A percentile compares a stretch with the other conserved stretches of the same genome.
Evolutionary conservation across 805 yeast genomes (phyloP).

Genomic region (Grigorovia transvaalensis): DNA sequence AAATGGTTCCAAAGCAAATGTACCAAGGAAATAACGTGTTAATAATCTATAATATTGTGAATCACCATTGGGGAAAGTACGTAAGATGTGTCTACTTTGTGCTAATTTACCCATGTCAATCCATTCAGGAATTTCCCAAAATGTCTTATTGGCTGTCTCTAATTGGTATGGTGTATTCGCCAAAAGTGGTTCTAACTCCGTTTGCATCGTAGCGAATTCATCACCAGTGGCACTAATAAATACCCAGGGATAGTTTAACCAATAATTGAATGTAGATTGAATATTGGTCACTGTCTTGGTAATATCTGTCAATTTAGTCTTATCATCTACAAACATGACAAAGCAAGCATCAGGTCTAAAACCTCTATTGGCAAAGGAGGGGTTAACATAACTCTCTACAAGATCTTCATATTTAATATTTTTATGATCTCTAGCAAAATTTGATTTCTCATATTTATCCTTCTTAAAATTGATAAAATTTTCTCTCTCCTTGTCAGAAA

Average conservation of each 20-base stretch:
- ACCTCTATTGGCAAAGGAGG: constrained; percentile 7
- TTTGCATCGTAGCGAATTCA: constrained; percentile 37
- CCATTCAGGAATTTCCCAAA: constrained; percentile 72
- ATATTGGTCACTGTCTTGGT: constrained; percentile 53
- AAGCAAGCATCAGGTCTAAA: constrained; percentile 23
- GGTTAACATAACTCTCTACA: constrained; percentile 1
- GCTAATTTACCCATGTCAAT: constrained; percentile 64
- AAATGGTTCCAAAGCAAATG: constrained; percentile 57
- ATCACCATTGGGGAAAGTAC: constrained; percentile 56
- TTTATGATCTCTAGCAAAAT: not conserved
- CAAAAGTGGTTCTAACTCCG: constrained; percentile 36
- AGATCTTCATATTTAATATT: constrained; percentile 1
- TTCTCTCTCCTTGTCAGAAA: not conserved
- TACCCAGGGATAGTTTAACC: constrained; percentile 83
- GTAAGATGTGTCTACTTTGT: constrained; percentile 45
- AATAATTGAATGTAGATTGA: constrained; percentile 69
- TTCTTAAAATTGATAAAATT: not conserved
- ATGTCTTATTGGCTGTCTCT: not conserved
- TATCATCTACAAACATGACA: constrained; percentile 43
- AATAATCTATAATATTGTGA: constrained; percentile 67
- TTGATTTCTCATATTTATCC: not conserved
- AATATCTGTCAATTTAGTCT: constrained; percentile 46
- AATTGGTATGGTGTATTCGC: constrained; percentile 31
- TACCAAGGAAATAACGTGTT: constrained; percentile 77
- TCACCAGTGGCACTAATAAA: constrained; percentile 60